A percentile compares a stretch with the other conserved stretches of the same genome.
Conservation (phyloP, 257 asterid species). For the Paraleonurus japonicus region DNA sequence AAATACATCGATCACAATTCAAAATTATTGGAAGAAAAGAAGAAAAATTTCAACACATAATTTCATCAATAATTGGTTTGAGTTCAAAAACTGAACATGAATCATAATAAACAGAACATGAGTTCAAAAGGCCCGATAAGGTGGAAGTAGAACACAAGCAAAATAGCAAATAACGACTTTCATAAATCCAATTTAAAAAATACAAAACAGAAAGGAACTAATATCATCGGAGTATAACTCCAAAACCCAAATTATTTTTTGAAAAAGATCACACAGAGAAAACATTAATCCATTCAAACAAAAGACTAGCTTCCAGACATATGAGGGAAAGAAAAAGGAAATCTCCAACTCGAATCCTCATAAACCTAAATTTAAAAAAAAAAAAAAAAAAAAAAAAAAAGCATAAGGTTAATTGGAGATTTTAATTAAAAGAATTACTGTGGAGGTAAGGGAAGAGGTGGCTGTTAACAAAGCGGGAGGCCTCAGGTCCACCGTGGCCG, state of each 20-base stretch:
- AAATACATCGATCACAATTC: slow-evolving; percentile 11
- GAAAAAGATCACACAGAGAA: not conserved
- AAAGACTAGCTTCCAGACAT: not conserved
- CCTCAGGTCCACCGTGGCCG: slow-evolving; percentile 98
- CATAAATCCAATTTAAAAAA: not conserved
- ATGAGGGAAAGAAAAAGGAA: not conserved
- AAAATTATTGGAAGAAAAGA: not conserved
- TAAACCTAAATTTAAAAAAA: not conserved
- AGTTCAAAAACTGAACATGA: not conserved
- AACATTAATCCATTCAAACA: not conserved
- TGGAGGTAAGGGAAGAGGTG: slow-evolving; percentile 77
- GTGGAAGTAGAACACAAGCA: not conserved
- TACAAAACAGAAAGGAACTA: not conserved
- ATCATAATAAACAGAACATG: not conserved
- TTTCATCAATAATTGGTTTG: not conserved
- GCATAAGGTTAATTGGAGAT: no score
- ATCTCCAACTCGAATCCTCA: not conserved
- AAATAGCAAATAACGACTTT: not conserved
- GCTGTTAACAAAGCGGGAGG: slow-evolving; percentile 82
- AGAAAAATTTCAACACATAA: not conserved
- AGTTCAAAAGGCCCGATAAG: not conserved
- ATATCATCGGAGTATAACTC: not conserved
- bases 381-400: not conserved
- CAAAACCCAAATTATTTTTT: not conserved
- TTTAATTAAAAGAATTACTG: slow-evolving; percentile 36